Evolutionary conservation across 73 alveolate species (phyloP).

Genomic region (Uronychia binucleata): DNA sequence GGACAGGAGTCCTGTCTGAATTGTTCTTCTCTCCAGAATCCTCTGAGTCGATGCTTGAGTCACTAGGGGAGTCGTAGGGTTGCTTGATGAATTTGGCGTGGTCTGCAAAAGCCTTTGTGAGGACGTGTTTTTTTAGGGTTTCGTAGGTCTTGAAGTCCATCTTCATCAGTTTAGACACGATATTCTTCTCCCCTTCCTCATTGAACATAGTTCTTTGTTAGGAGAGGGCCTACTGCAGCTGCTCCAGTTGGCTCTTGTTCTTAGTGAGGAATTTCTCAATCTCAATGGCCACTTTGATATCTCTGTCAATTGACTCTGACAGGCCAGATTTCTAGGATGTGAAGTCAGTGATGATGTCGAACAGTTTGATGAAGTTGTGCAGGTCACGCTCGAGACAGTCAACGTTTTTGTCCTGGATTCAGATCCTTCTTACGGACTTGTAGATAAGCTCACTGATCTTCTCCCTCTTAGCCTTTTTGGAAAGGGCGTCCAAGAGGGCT

Average conservation of each 20-base stretch:
- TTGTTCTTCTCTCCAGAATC: neutral
- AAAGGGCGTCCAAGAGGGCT: neutral
- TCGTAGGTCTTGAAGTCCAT: neutral
- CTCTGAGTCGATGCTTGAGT: neutral
- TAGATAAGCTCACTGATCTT: neutral
- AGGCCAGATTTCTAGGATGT: neutral
- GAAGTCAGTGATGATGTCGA: neutral
- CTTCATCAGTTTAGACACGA: neutral
- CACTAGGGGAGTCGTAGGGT: neutral
- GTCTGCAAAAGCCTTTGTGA: neutral
- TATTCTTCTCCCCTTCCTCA: neutral
- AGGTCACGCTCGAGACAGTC: neutral
- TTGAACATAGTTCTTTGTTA: too few relatives aligned
- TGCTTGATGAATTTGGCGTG: neutral
- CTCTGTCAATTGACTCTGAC: neutral
- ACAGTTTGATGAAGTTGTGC: neutral
- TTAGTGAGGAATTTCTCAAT: neutral
- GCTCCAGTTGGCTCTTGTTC: neutral
- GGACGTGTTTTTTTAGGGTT: neutral
- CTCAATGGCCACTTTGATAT: neutral
- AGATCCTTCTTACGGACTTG: neutral
- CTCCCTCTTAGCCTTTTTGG: neutral
- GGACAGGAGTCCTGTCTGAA: neutral
- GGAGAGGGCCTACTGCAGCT: neutral
- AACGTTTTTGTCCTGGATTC: neutral